Evolutionary conservation across 2,329 filamentous ascomycete species (phyloP).

Genomic region (Ceratocystis harringtonii): DNA sequence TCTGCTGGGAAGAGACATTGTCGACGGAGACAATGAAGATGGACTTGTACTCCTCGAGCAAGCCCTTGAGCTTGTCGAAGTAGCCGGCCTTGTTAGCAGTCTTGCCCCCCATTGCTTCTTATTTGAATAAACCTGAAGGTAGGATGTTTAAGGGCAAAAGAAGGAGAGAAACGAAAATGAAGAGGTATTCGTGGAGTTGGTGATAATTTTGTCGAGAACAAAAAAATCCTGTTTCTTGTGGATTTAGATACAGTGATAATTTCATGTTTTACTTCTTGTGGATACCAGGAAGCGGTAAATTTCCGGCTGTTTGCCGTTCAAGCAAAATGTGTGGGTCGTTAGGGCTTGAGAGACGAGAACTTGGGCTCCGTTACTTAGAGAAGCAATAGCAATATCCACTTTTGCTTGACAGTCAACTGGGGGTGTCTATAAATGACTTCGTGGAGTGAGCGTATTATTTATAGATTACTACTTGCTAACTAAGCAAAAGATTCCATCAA

Average conservation of each 20-base stretch:
- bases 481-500: neutral
- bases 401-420: neutral
- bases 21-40: conserved; percentile 96
- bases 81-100: conserved; percentile 83
- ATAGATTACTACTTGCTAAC: neutral
- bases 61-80: conserved; percentile 98
- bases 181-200: conserved; percentile 19
- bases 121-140: conserved; percentile 52
- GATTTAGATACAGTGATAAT: neutral
- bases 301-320: neutral
- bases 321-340: conserved; percentile 20
- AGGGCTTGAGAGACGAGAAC: conserved; percentile 24
- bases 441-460: neutral
- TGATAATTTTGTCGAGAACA: conserved; percentile 22
- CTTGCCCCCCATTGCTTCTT: conserved; percentile 99
- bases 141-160: conserved; percentile 89
- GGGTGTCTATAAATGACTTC: neutral
- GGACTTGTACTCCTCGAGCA: conserved; percentile 91
- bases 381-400: conserved; percentile 18
- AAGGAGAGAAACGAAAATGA: conserved; percentile 12
- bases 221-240: conserved; percentile 13
- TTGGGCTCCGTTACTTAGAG: conserved; percentile 20
- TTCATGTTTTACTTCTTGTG: conserved; percentile 10
- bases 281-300: conserved; percentile 5
- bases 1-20: conserved; percentile 99